These are phyloP conservation scores for Rhazya stricta DNA, from an alignment of 257 asterid genomes.

Conservation along the genomic window DNA sequence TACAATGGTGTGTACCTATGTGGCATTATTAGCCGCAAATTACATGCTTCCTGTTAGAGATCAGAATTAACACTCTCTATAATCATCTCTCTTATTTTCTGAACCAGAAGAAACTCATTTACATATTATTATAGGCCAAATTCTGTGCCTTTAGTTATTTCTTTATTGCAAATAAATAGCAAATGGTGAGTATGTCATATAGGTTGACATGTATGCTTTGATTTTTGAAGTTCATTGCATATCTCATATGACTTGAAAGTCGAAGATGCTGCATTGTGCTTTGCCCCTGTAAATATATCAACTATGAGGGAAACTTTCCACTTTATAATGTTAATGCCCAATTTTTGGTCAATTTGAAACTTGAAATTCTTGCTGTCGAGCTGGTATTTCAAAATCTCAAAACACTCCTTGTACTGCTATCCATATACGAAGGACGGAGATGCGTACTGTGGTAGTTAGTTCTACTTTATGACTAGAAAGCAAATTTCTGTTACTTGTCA, in stretches of 20 bases:
- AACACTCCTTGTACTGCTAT: background rate
- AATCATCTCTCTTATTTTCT: background rate
- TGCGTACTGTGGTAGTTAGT: background rate
- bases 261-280: too few species aligned
- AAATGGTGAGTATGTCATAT: background rate
- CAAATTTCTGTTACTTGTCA: background rate
- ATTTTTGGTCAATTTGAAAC: background rate
- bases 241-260: background rate
- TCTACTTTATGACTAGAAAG: background rate
- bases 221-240: background rate
- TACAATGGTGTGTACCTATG: background rate
- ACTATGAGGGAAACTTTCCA: background rate
- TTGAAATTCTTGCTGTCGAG: background rate
- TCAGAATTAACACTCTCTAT: background rate
- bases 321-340: background rate
- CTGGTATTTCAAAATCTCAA: background rate
- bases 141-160: background rate
- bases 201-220: background rate
- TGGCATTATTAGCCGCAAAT: background rate
- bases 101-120: background rate
- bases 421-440: background rate
- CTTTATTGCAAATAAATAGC: background rate
- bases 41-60: background rate
- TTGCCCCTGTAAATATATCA: too few species aligned
- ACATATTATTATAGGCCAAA: background rate